Evolutionary conservation across 768 basidiomycete species (phyloP).

Genomic region (Candolleomyces efflorescens): DNA sequence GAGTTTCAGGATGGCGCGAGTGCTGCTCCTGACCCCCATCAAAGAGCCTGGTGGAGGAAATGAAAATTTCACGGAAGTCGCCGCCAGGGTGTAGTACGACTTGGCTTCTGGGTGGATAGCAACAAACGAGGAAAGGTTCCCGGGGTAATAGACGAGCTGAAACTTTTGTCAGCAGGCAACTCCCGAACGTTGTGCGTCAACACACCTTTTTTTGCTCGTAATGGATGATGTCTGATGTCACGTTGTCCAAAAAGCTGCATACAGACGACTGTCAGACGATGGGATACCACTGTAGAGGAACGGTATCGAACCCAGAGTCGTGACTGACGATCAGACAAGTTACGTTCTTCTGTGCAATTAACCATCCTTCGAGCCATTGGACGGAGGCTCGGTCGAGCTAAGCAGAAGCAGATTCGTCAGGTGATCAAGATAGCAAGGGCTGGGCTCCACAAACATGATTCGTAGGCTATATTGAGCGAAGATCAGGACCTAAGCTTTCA

Average conservation of each 20-base stretch:
- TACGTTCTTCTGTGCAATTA: conserved; percentile 74
- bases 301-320: conserved; percentile 77
- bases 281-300: background rate
- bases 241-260: conserved; percentile 83
- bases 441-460: conserved; percentile 66
- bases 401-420: conserved; percentile 4
- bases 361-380: conserved; percentile 87
- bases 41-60: conserved; percentile 95
- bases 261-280: background rate
- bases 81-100: conserved; percentile 95
- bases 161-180: conserved; percentile 9
- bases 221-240: conserved; percentile 96
- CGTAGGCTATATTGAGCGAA: conserved; percentile 55
- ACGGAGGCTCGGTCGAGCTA: conserved; percentile 84
- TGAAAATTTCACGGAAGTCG: conserved; percentile 89
- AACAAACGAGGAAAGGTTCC: conserved; percentile 89
- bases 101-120: conserved; percentile 88
- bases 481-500: background rate
- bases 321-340: conserved; percentile 95
- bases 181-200: conserved; percentile 8
- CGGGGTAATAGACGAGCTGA: conserved; percentile 89
- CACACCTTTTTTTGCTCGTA: conserved; percentile 89
- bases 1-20: conserved; percentile 93
- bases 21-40: conserved; percentile 96
- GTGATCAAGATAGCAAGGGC: conserved; percentile 1